Evolutionary conservation across 202 grass and related monocot species (phyloP), one percentile per base, ranked within the genome.

Genomic region (Cymbopogon flexuosus): DNA sequence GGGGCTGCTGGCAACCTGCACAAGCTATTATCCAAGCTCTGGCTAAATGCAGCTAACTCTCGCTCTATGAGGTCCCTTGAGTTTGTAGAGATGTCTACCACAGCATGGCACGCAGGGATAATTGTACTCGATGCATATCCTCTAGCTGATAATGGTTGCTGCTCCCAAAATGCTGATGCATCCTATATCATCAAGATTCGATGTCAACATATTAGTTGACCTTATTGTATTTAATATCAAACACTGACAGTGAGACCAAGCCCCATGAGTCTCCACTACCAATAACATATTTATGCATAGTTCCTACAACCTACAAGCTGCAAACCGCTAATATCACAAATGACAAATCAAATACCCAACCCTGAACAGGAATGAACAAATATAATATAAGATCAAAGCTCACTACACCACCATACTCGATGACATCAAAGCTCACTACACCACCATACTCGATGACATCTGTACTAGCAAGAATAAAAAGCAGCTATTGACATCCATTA

Each of bases 131-230:
- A 85, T 64, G 92, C 90, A 93, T 95, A 94, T 73, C 85, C 92
- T 79, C 87, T 91, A 65, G 96, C 90, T 64, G 90, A 88, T 78
- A 95, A 86, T 80, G 90, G 96, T 73, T 95, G 92, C 37, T 98
- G 96, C 71, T 98, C 96, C 96, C 96, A 98, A 91, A 93, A 95
- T 84, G 96, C 63, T n/a, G 90, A 94, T 82, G 96, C 92, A 51
- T 98, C 96, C 96, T 98, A 77, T 75, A 82, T 63, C 6, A 46
- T 33, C 33, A 67, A 88, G 33, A 57, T 46, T 59, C 41, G 6
- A 49, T 61, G 10, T 70, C 62, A 77, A 22, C 66, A 31, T 84
- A 84, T 16, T 31, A 49, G 61, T 4, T 69, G 6, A 18, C 42
- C 52, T 72, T 49, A 65, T 39, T 23, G 22, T 51, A 73, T 67